phyloP scores from a whole-genome alignment of 805 yeast species.

The Candida ortonii region DNA sequence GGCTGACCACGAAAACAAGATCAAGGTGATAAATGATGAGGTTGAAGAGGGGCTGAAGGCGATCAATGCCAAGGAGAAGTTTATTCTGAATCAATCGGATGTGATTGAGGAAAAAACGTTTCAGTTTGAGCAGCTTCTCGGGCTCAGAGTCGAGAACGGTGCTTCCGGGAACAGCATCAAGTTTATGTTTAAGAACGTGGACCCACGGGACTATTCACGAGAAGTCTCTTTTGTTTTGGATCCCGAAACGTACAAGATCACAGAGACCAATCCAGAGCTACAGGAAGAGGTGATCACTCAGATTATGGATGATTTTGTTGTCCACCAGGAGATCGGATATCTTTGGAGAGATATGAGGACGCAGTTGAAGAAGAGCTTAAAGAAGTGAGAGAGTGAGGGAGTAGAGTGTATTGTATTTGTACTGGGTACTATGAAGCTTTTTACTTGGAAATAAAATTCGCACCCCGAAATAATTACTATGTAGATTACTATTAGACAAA shows the following conservation, averaged over 20 bases:
- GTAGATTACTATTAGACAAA: too few relatives aligned
- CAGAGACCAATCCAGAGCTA: constrained; percentile 36
- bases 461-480: too few relatives aligned
- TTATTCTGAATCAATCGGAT: constrained; percentile 36
- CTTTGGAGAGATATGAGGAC: constrained; percentile 35
- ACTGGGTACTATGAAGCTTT: not conserved
- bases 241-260: constrained; percentile 36
- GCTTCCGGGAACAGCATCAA: constrained; percentile 32
- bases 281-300: constrained; percentile 15
- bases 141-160: constrained; percentile 44
- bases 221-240: constrained; percentile 44
- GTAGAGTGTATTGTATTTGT: not conserved
- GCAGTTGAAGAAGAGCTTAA: constrained; percentile 18
- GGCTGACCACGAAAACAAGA: constrained; percentile 25
- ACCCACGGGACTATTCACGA: constrained; percentile 41
- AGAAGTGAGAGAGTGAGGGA: not conserved
- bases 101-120: constrained; percentile 41
- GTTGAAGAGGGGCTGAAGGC: constrained; percentile 23
- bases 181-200: constrained; percentile 46
- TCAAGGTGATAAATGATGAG: constrained; percentile 28
- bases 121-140: constrained; percentile 46
- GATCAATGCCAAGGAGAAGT: constrained; percentile 28
- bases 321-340: constrained; percentile 32
- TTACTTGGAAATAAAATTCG: too few relatives aligned
- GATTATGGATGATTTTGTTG: constrained; percentile 23